These are phyloP conservation scores for Dictyostelium citrinum DNA, from an alignment of 78 protist species.

Conservation along the genomic window DNA sequence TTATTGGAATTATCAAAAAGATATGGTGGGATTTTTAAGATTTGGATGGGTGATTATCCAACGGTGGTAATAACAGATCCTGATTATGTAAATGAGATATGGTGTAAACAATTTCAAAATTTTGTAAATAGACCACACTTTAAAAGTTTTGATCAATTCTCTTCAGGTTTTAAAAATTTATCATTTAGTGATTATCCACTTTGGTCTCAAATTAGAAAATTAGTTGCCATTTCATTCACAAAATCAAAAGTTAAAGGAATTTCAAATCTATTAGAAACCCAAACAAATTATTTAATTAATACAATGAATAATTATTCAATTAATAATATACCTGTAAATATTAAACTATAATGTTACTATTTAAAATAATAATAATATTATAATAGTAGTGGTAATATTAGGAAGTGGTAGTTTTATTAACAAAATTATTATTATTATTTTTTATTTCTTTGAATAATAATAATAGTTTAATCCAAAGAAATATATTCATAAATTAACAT, in stretches of 20 bases:
- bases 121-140: conserved; percentile 22
- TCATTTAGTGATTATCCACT: not conserved
- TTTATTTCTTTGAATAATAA: too few species aligned
- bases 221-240: conserved; percentile 13
- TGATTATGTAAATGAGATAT: not conserved
- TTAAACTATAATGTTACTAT: too few species aligned
- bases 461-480: conserved; percentile 30
- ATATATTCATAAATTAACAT: conserved; percentile 19
- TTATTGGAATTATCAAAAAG: not conserved
- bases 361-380: too few species aligned
- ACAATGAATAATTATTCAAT: not conserved
- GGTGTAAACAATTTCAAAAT: not conserved
- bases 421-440: too few species aligned
- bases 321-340: conserved; percentile 38
- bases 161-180: not conserved
- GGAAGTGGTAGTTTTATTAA: too few species aligned
- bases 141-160: not conserved
- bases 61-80: conserved; percentile 24
- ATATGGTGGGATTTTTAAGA: conserved; percentile 21
- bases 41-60: conserved; percentile 38
- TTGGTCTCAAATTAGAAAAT: not conserved
- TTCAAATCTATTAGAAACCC: not conserved
- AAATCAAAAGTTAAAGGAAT: conserved; percentile 32
- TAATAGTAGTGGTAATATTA: too few species aligned
- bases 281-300: not conserved